Percentiles rank a stretch among this genome's conserved stretches.
phyloP scores from a whole-genome alignment of 768 basidiomycete genomes.

The Russula vinacea region DNA sequence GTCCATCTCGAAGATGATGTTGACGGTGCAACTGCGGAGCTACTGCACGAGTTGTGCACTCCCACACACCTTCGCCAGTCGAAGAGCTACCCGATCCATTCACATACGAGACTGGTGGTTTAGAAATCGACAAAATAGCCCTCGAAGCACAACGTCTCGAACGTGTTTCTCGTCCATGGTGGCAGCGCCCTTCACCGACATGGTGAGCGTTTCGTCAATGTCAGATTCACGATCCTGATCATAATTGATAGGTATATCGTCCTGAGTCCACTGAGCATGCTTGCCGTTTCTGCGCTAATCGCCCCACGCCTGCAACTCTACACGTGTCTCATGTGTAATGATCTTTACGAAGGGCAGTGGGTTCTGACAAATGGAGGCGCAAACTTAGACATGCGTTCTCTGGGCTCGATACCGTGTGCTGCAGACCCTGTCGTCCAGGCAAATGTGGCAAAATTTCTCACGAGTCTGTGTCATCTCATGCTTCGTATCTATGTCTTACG shows the following conservation, averaged over 20 bases:
- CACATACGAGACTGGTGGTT: slow-evolving; percentile 29
- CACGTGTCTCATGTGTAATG: slow-evolving; percentile 68
- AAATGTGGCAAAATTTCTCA: slow-evolving; percentile 61
- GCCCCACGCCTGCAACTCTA: slow-evolving; percentile 74
- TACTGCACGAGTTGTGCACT: slow-evolving; percentile 48
- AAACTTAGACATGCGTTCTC: background rate
- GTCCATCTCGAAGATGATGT: slow-evolving; percentile 47
- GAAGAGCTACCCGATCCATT: slow-evolving; percentile 38
- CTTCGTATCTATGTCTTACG: background rate
- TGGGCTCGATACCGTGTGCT: slow-evolving; percentile 43
- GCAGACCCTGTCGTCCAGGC: slow-evolving; percentile 71
- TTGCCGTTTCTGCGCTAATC: slow-evolving; percentile 53
- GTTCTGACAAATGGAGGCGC: background rate
- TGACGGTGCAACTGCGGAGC: slow-evolving; percentile 46
- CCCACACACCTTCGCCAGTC: slow-evolving; percentile 36
- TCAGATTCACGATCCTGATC: background rate
- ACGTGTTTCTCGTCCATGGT: slow-evolving; percentile 54
- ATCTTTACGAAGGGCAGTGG: slow-evolving; percentile 26
- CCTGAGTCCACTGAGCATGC: slow-evolving; percentile 51
- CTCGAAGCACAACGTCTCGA: slow-evolving; percentile 31
- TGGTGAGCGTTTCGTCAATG: slow-evolving; percentile 51
- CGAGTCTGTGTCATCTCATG: slow-evolving; percentile 44
- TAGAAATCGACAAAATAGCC: slow-evolving; percentile 27
- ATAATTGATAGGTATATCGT: slow-evolving; percentile 51
- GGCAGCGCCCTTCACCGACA: slow-evolving; percentile 67